Evolutionary conservation across 2,329 filamentous ascomycete genomes (phyloP).

Genomic region (Ascocoryne sarcoides): DNA sequence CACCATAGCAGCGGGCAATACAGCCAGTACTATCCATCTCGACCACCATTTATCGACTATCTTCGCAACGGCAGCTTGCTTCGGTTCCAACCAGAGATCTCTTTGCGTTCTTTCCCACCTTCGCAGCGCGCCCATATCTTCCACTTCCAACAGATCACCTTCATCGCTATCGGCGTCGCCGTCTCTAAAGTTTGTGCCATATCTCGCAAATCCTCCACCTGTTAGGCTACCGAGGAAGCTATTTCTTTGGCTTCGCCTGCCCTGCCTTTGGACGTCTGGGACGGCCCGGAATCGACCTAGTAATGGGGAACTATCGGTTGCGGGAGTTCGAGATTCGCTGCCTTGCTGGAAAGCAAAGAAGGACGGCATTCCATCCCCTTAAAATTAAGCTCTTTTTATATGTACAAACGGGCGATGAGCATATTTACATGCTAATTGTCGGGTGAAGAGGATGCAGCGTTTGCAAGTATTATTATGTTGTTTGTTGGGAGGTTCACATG

Average conservation of each 20-base stretch:
- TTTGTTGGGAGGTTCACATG: too few relatives aligned
- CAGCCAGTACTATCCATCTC: slow-evolving; percentile 50
- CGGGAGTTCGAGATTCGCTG: slow-evolving; percentile 44
- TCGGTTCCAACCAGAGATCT: slow-evolving; percentile 53
- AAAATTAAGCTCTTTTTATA: neutral
- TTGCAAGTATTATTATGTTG: too few relatives aligned
- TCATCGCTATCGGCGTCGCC: slow-evolving; percentile 31
- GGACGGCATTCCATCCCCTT: slow-evolving; percentile 41
- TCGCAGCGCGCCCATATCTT: slow-evolving; percentile 22
- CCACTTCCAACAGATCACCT: slow-evolving; percentile 24
- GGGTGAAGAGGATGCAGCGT: neutral
- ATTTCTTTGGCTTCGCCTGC: slow-evolving; percentile 15
- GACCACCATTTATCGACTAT: slow-evolving; percentile 56
- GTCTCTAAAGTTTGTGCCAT: slow-evolving; percentile 42
- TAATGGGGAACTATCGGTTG: slow-evolving; percentile 47
- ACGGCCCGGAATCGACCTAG: slow-evolving; percentile 59
- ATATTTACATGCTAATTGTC: neutral
- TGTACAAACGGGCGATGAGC: neutral
- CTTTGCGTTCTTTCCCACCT: slow-evolving; percentile 29
- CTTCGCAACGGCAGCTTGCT: slow-evolving; percentile 47
- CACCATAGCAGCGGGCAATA: slow-evolving; percentile 52
- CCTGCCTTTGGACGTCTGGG: slow-evolving; percentile 33
- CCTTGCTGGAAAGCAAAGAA: slow-evolving; percentile 63
- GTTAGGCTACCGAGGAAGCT: slow-evolving; percentile 12
- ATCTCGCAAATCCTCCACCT: slow-evolving; percentile 25